Base-by-base conservation (phyloP, 108 stramenopile species). In the Nannochloropsis oceanica region DNA sequence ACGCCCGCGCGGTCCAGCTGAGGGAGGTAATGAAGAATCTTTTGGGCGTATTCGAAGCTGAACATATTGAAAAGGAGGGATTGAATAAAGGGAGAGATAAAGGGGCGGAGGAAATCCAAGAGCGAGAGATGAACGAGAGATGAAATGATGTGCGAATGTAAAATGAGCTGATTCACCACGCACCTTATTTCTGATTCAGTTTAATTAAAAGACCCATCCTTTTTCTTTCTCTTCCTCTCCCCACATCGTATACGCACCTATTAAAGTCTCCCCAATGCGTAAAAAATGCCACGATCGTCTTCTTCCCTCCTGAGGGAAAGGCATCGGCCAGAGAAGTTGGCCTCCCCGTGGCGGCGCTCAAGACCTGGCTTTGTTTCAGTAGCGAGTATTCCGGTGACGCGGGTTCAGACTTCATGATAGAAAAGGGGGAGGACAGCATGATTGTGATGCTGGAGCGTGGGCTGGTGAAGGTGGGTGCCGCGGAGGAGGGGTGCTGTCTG, bases 211-310 rank as follows among this genome's bases (percentile, higher is more conserved):
- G 3, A 0, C 79, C 9, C 86, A 79, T 43, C 83, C 84, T 34
- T 34, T n/a, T n/a, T n/a, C n/a, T n/a, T n/a, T n/a, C n/a, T n/a
- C n/a, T n/a, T 34, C 34, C 34, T 34, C 34, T 34, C 5, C 34
- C 5, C 34, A 34, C 34, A 34, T 10, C n/a, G 5, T 10, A 18
- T 73, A 73, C 59, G 59, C 79, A 89, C 18, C 85, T 82, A 46
- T 89, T 89, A 83, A 89, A 89, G 73, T 89, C 88, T 14, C 85
- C 88, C 12, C 80, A 79, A 83, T 89, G 88, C 43, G 88, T 86
- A 24, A 85, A 82, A 83, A 89, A 89, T 8, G 88, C 88, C 0
- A 89, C 88, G 46, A 89, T 85, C 11, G 88, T 89, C 44, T 86
- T 89, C 82, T 85, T 89, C 43, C 88, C 85, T 25, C 42, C 25